Evolutionary conservation across 768 basidiomycete genomes (phyloP).

Genomic region (Nevesoporus exiguus): DNA sequence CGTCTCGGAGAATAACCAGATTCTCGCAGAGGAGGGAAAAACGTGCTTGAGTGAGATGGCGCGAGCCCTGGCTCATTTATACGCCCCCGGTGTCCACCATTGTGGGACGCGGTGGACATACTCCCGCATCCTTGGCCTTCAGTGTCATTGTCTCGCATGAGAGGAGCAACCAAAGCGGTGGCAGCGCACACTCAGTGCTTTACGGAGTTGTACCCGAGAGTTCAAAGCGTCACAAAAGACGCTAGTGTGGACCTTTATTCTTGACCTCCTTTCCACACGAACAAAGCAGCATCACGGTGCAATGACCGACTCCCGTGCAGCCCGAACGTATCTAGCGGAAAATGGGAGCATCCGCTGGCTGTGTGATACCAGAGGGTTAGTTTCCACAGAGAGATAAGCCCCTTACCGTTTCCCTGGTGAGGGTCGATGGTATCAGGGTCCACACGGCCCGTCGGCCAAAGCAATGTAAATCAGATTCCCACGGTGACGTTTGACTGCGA

Average conservation of each 20-base stretch:
- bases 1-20: constrained; percentile 19
- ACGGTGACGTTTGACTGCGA: neutral
- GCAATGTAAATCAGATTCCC: neutral
- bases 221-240: constrained; percentile 1
- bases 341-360: too few relatives aligned
- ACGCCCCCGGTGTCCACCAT: constrained; percentile 2
- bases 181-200: neutral
- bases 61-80: constrained; percentile 10
- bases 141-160: neutral
- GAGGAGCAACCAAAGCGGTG: constrained; percentile 9
- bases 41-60: neutral
- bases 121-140: neutral
- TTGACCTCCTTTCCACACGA: too few relatives aligned
- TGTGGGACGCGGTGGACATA: constrained; percentile 3
- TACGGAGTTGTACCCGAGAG: neutral
- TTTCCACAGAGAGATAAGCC: too few relatives aligned
- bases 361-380: too few relatives aligned
- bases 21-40: constrained; percentile 5
- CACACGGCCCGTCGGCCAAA: neutral
- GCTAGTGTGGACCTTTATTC: neutral
- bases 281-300: constrained; percentile 1
- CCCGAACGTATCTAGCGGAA: too few relatives aligned
- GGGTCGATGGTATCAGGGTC: too few relatives aligned
- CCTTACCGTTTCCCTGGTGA: too few relatives aligned
- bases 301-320: too few relatives aligned